Percentiles rank a stretch among this genome's conserved stretches.
Conservation (phyloP, 2,329 filamentous ascomycete species). For the Nemania sp. region DNA sequence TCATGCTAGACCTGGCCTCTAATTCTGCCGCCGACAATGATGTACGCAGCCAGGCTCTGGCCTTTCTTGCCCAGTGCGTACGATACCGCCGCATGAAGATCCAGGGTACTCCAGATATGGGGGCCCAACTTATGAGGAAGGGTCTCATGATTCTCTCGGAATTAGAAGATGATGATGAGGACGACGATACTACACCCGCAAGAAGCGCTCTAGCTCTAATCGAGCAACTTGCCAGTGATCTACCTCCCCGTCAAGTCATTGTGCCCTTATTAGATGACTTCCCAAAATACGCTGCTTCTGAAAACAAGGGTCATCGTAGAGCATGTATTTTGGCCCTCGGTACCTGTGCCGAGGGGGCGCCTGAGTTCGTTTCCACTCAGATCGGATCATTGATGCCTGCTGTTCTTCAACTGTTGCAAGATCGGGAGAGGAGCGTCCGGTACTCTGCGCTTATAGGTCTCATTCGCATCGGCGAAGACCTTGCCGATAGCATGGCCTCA, state of each 20-base stretch:
- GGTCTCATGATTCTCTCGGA: constrained; percentile 88
- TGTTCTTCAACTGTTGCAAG: constrained; percentile 80
- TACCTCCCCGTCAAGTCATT: constrained; percentile 92
- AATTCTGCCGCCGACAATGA: constrained; percentile 82
- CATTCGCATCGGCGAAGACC: constrained; percentile 88
- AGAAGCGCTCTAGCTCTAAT: constrained; percentile 84
- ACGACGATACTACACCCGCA: constrained; percentile 84
- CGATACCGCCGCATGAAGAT: constrained; percentile 95
- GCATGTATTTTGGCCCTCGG: constrained; percentile 90
- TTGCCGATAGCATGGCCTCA: constrained; percentile 84
- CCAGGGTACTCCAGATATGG: constrained; percentile 81
- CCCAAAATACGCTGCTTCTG: constrained; percentile 74
- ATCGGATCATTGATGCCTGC: constrained; percentile 82
- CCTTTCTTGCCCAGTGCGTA: constrained; percentile 90
- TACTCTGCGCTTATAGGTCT: constrained; percentile 86
- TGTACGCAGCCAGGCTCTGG: constrained; percentile 83
- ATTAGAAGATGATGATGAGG: constrained; percentile 76
- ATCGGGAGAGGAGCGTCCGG: constrained; percentile 81
- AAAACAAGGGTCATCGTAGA: constrained; percentile 78
- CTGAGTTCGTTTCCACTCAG: constrained; percentile 96
- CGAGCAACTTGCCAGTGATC: constrained; percentile 82
- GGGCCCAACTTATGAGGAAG: constrained; percentile 83
- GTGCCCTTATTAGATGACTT: constrained; percentile 89
- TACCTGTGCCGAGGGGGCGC: constrained; percentile 93
- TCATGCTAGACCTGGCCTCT: constrained; percentile 87